Evolutionary conservation across 148 eudicot genomes (phyloP).

Genomic region (Heliamphora exappendiculata): DNA sequence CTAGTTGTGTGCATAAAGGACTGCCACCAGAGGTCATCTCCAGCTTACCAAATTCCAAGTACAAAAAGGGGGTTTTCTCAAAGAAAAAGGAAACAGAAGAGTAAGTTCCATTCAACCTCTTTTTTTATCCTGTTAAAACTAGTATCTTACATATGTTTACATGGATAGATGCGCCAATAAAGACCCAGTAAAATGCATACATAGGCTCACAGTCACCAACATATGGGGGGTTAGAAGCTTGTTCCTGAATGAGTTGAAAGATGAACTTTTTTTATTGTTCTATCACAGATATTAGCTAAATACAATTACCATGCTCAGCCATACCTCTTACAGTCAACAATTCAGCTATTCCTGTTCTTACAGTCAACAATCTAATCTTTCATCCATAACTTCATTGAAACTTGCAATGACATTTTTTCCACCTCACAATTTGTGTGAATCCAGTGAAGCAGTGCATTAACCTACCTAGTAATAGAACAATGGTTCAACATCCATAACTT

Average conservation of each 20-base stretch:
- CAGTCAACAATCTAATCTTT: too few species aligned
- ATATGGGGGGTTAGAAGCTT: too few species aligned
- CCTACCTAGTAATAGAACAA: background rate
- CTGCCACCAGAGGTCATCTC: conserved; percentile 47
- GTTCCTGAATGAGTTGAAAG: too few species aligned
- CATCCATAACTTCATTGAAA: too few species aligned
- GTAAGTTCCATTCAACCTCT: conserved; percentile 30
- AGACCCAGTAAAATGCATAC: too few species aligned
- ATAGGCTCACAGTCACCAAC: too few species aligned
- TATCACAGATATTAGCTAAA: too few species aligned
- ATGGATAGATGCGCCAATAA: background rate
- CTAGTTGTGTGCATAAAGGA: conserved; percentile 56
- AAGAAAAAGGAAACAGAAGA: conserved; percentile 42
- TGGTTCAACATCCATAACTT: background rate
- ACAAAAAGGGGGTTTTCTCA: conserved; percentile 44
- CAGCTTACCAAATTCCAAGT: conserved; percentile 54
- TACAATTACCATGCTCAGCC: too few species aligned
- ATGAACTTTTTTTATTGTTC: too few species aligned
- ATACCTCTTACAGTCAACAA: too few species aligned
- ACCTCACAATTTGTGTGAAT: background rate
- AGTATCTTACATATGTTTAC: background rate
- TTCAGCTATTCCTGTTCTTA: too few species aligned
- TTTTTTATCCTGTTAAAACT: background rate
- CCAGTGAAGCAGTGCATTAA: background rate
- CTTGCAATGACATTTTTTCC: too few species aligned